Percentiles rank a stretch among this genome's conserved stretches.
Conservation (phyloP, 345 rosid species). For the Lepidium didymum region DNA sequence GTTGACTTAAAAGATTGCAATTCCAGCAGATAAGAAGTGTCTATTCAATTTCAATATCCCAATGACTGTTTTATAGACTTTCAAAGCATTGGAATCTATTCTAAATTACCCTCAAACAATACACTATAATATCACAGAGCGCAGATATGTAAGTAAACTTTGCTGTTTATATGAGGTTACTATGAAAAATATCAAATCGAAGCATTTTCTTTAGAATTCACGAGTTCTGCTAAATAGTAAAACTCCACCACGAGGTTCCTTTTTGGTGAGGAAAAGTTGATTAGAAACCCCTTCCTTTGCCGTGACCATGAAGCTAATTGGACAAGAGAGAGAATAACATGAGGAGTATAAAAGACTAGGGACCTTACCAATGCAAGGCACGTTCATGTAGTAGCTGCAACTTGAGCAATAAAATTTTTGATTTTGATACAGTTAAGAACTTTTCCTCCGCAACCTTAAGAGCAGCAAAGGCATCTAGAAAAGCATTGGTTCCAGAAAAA, state of each 20-base stretch:
- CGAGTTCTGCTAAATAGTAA: background rate
- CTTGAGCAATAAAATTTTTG: constrained; percentile 68
- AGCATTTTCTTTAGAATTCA: background rate
- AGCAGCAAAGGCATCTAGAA: constrained; percentile 82
- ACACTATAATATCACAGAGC: background rate
- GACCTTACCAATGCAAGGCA: constrained; percentile 77
- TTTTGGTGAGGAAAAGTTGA: background rate
- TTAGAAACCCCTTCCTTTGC: background rate
- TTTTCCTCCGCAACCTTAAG: constrained; percentile 75
- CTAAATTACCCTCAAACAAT: background rate
- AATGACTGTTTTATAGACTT: background rate
- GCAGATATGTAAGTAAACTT: background rate
- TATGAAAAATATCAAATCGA: background rate
- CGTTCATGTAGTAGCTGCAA: constrained; percentile 85
- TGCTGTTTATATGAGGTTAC: constrained; percentile 1
- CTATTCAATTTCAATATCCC: background rate
- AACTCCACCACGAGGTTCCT: background rate
- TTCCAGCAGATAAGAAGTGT: background rate
- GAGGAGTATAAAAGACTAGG: constrained; percentile 5
- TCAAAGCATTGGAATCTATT: background rate
- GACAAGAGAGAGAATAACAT: background rate
- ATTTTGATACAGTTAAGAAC: constrained; percentile 67
- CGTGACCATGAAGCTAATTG: background rate
- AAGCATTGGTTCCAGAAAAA: constrained; percentile 11
- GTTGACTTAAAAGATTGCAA: background rate